Evolutionary conservation across 2,329 filamentous ascomycete species (phyloP).

Genomic region (Trichoderma sp.): DNA sequence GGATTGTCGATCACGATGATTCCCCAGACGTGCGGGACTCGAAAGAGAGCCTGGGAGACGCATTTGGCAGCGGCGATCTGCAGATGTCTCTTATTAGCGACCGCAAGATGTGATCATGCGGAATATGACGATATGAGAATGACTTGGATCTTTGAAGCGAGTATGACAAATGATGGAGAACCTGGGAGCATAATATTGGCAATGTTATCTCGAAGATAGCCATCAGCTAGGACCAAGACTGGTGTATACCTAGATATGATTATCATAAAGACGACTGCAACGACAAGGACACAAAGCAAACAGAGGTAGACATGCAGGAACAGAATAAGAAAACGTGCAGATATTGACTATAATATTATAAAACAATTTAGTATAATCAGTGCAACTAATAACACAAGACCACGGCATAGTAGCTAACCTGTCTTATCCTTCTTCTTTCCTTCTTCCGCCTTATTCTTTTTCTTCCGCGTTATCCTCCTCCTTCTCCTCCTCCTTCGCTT

Average conservation of each 20-base stretch:
- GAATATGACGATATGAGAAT: not conserved
- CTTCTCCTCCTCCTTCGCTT: not conserved
- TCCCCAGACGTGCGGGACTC: slow-evolving; percentile 3
- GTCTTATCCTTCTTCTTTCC: not conserved
- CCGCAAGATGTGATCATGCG: not conserved
- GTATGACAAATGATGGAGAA: not conserved
- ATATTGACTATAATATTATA: not conserved
- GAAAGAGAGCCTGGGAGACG: not conserved
- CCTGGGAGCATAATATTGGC: not conserved
- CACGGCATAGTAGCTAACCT: not conserved
- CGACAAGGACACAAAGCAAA: not conserved
- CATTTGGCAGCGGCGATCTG: slow-evolving; percentile 2
- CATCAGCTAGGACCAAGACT: not conserved
- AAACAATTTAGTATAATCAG: not conserved
- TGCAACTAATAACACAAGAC: not conserved
- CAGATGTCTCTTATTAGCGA: not conserved
- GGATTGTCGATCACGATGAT: not conserved
- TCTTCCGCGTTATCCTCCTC: not conserved
- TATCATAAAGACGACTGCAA: not conserved
- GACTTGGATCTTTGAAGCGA: not conserved
- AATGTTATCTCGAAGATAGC: not conserved
- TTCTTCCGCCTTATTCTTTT: not conserved
- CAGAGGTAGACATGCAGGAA: not conserved
- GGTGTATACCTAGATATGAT: not conserved
- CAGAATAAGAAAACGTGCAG: not conserved